Base-by-base conservation (phyloP, 768 basidiomycete species). In the Calocybe gangraenosa region DNA sequence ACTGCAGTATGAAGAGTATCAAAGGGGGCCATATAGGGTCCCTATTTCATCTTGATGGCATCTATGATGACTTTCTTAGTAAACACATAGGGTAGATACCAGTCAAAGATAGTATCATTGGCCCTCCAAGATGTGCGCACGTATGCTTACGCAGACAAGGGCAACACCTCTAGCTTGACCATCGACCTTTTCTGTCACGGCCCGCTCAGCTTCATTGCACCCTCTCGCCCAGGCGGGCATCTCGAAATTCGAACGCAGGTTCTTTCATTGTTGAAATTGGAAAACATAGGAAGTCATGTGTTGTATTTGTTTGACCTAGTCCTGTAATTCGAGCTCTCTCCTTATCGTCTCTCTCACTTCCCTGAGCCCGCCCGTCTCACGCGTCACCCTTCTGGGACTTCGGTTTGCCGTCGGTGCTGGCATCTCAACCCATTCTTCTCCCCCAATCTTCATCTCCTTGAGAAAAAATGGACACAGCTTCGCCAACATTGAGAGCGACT, bases 331-430 rank as follows among this genome's bases (percentile, higher is more conserved):
- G 55, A 91, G 66, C 67, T 91, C 89, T 51, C 74, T 70, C 55
- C 87, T 75, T 58, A 92, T 87, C 56, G 87, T 82, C 64, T 92
- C 89, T 46, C 88, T 69, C 23, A 91, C 88, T 60, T 87, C 78
- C 31, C 89, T 74, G 53, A 92, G 68, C 0, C 88, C 87, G 23
- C 87, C 84, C 4, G 68, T 74, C 56, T 89, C 86, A 20, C 70
- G 73, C 58, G 80, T 84, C 28, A 92, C 81, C 48, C 78, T 68
- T 45, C 76, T 78, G 6, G 89, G 89, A 61, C 88, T 91, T 37
- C 87, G 72, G 20, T 71, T 79, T 13, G 81, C 62, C 15, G 89
- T 55, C 19, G 68, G 58, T 19, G 80, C 73, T 23, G 82, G 82
- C 82, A 84, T 79, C 55, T 79, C 78, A 6, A 79, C 63, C 76